Percentiles rank a stretch among this genome's conserved stretches.
Evolutionary conservation across 1,139 yeast genomes (phyloP).

Genomic region (Yamadazyma trypodendri): DNA sequence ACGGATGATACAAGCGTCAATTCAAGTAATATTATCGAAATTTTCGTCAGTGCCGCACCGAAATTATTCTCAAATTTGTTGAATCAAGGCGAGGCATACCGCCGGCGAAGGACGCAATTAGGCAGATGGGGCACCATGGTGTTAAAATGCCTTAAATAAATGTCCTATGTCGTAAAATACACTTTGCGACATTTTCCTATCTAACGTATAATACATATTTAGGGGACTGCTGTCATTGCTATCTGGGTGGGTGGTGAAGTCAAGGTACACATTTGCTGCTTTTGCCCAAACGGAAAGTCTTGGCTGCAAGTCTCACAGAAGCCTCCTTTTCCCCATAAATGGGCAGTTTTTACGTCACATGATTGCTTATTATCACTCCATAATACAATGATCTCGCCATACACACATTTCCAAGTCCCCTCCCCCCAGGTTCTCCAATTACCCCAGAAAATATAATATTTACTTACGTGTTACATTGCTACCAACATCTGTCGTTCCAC

Average conservation of each 20-base stretch:
- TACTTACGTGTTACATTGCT: not conserved
- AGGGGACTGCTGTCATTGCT: too few species aligned
- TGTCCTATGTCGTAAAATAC: not conserved
- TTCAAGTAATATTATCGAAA: not conserved
- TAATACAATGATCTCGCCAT: not conserved
- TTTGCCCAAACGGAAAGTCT: too few species aligned
- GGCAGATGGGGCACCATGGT: too few species aligned
- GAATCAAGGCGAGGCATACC: too few species aligned
- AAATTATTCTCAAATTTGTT: not conserved
- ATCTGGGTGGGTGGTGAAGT: too few species aligned
- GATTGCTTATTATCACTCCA: not conserved
- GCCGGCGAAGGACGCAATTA: not conserved
- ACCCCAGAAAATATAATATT: not conserved
- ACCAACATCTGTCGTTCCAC: not conserved
- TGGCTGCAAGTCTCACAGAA: too few species aligned
- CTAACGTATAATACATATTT: too few species aligned
- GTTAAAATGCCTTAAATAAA: not conserved
- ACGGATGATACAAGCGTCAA: too few species aligned
- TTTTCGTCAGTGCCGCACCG: conserved; percentile 1
- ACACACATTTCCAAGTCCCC: not conserved
- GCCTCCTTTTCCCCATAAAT: not conserved
- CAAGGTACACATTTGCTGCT: too few species aligned
- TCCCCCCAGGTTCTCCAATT: not conserved
- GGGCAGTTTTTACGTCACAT: not conserved
- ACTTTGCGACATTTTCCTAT: too few species aligned